Evolutionary conservation across 164 flowering plant genomes (phyloP), one percentile per base, ranked within the genome.

Genomic region (Berberis thunbergii): DNA sequence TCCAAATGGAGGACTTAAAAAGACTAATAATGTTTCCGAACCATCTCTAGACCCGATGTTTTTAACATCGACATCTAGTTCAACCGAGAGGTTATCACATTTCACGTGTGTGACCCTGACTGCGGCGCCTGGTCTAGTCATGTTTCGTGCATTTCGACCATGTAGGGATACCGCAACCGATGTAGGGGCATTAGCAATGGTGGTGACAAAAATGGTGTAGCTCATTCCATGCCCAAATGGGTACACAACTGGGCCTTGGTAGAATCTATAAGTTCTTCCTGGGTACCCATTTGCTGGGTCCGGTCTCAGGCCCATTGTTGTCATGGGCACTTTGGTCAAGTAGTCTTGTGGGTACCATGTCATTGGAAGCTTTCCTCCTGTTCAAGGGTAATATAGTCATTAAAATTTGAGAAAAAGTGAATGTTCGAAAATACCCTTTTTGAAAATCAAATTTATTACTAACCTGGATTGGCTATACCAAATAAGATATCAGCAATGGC

Each of bases 211-310:
- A n/a, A 52, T 69, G 6, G 91, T 72, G 82, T 94, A 94, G 76
- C 91, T 86, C 72, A 86, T 9, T 2, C 99, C 99, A 56, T 89
- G 82, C 0, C 99, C 97, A 52, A 91, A 94, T 38, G 87, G 89
- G 74, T 87, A 94, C 62, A 94, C 96, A 0, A 84, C 89, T 0
- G 85, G 80, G 0, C 99, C 99, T 9, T 78, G 69, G 83, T 91
- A 94, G 79, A 94, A 94, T 39, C 96, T 69, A 74, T 94, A 91
- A 44, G 97, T 94, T 65, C 99, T 67, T 1, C 99, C 99, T 0
- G 99, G 99, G 64, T 87, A 91, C n/a, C 78, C 76, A 6, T 13
- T 74, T 54, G 78, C 59, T 8, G 72, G 75, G 75, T 73, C 72
- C 0, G 96, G 41, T 13, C 99, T 62, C 89, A 94, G 80, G 53